A percentile compares a stretch with the other conserved stretches of the same genome.
phyloP scores from a whole-genome alignment of 139 green algal species.

The Yamagishiella unicocca region DNA sequence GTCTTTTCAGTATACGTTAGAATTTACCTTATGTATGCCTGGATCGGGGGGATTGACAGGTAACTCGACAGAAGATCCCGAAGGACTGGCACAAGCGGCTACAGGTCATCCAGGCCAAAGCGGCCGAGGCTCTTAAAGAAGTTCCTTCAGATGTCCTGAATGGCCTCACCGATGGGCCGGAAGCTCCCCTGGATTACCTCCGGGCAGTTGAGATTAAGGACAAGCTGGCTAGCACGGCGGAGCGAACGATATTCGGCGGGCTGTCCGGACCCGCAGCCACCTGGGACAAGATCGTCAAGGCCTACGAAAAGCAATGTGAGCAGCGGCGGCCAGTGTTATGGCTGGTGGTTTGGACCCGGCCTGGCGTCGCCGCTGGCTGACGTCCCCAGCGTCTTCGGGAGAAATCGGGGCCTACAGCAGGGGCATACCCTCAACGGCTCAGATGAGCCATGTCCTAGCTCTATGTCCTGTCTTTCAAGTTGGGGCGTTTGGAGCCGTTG shows the following conservation, averaged over 20 bases:
- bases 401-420: no score
- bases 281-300: constrained; percentile 84
- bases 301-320: constrained; percentile 78
- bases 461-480: no score
- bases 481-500: no score
- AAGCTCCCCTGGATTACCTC: constrained; percentile 73
- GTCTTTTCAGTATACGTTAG: no score
- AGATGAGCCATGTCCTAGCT: no score
- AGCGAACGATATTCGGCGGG: constrained; percentile 79
- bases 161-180: constrained; percentile 39
- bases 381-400: no score
- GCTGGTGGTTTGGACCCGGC: no score
- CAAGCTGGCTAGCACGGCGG: constrained; percentile 63
- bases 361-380: no score
- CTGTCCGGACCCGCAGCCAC: constrained; percentile 71
- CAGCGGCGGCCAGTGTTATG: neutral
- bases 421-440: no score
- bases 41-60: constrained; percentile 52
- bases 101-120: constrained; percentile 75
- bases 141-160: constrained; percentile 66
- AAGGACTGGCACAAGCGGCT: constrained; percentile 82
- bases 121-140: constrained; percentile 55
- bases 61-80: constrained; percentile 77
- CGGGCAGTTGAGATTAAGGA: constrained; percentile 66
- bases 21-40: neutral